These are phyloP conservation scores for Diutina siamensis DNA, from an alignment of 1,139 yeast genomes.

Conservation along the genomic window DNA sequence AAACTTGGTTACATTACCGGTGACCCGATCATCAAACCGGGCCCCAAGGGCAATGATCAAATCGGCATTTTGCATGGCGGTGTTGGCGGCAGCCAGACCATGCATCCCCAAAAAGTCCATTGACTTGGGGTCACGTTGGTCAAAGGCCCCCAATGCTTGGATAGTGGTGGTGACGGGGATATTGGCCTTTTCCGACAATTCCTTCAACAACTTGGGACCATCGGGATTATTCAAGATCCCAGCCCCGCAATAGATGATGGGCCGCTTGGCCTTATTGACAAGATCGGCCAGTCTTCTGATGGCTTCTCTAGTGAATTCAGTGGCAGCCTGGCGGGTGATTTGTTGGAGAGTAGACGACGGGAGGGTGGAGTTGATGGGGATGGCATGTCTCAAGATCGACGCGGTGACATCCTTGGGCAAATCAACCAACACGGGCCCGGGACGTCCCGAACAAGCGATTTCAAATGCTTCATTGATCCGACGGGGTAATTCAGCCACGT, in stretches of 20 bases:
- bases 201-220: slow-evolving; percentile 71
- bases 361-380: slow-evolving; percentile 74
- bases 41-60: slow-evolving; percentile 92
- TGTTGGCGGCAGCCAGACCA: slow-evolving; percentile 90
- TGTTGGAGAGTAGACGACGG: slow-evolving; percentile 72
- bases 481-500: slow-evolving; percentile 86
- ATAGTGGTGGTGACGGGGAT: slow-evolving; percentile 95
- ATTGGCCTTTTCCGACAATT: slow-evolving; percentile 78
- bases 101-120: slow-evolving; percentile 98
- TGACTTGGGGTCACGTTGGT: slow-evolving; percentile 83
- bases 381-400: slow-evolving; percentile 72
- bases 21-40: slow-evolving; percentile 96
- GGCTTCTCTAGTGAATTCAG: slow-evolving; percentile 67
- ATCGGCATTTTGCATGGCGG: slow-evolving; percentile 90
- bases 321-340: slow-evolving; percentile 60
- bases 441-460: slow-evolving; percentile 92
- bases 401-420: slow-evolving; percentile 97
- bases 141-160: slow-evolving; percentile 90
- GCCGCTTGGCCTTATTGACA: slow-evolving; percentile 74
- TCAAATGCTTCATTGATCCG: slow-evolving; percentile 97
- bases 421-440: slow-evolving; percentile 97
- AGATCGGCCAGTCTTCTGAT: slow-evolving; percentile 68
- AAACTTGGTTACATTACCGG: slow-evolving; percentile 73
- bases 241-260: slow-evolving; percentile 84
- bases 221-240: slow-evolving; percentile 75